These are phyloP conservation scores for Calonectria crousiana DNA, from an alignment of 2,329 filamentous ascomycete species.

Conservation along the genomic window DNA sequence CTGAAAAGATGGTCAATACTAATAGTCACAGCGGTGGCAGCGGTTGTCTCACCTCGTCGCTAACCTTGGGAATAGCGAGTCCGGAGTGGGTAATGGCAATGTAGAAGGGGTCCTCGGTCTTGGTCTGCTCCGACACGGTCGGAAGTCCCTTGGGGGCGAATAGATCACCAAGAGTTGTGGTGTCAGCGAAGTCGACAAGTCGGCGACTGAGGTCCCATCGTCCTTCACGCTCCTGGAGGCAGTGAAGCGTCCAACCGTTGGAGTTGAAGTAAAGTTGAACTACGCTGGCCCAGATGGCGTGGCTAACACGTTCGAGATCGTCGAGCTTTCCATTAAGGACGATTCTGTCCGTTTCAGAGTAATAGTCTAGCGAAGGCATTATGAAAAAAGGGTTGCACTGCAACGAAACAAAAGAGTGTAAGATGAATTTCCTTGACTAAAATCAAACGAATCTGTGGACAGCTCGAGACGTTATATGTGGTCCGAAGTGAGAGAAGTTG, in stretches of 20 bases:
- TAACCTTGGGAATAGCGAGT: background rate
- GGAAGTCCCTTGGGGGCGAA: background rate
- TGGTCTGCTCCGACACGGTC: background rate
- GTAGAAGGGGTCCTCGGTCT: background rate
- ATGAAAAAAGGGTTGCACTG: background rate
- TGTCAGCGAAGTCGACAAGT: constrained; percentile 9
- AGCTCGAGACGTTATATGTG: constrained; percentile 1
- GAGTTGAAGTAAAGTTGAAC: constrained; percentile 20
- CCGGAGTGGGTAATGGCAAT: background rate
- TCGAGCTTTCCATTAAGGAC: constrained; percentile 17
- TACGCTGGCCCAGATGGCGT: constrained; percentile 22
- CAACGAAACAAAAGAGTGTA: constrained; percentile 11
- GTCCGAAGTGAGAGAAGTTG: background rate
- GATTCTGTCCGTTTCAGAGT: constrained; percentile 14
- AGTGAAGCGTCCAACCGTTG: constrained; percentile 25
- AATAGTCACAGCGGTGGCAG: background rate
- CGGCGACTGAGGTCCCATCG: constrained; percentile 17
- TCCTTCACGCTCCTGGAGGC: constrained; percentile 12
- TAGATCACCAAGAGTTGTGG: constrained; percentile 6
- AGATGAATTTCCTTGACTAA: constrained; percentile 7
- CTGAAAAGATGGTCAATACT: background rate
- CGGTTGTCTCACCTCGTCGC: background rate
- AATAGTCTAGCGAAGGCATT: constrained; percentile 16
- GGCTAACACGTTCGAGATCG: constrained; percentile 18
- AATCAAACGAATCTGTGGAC: constrained; percentile 3